These are phyloP conservation scores for Aspergillus haitiensis DNA, from an alignment of 495 filamentous ascomycete species.

Conservation along the genomic window DNA sequence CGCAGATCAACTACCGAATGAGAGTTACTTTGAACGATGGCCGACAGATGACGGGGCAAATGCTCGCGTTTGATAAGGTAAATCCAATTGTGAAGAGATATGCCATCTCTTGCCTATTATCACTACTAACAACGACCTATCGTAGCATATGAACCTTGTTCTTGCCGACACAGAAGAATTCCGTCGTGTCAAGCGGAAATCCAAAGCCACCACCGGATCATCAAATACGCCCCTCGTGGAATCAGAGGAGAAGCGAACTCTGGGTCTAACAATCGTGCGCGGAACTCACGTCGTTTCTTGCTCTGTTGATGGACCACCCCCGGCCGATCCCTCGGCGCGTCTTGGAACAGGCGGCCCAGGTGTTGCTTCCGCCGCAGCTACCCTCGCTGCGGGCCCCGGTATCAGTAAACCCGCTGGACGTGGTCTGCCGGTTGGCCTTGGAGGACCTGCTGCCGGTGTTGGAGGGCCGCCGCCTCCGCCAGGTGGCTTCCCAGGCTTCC, in stretches of 20 bases:
- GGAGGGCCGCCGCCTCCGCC: conserved; percentile 72
- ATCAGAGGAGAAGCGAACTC: conserved; percentile 92
- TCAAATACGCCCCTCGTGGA: conserved; percentile 64
- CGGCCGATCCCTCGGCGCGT: conserved; percentile 87
- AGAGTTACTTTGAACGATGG: conserved; percentile 92
- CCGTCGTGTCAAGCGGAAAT: conserved; percentile 88
- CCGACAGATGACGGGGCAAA: conserved; percentile 94
- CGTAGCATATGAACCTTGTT: conserved; percentile 97
- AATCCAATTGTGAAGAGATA: background rate
- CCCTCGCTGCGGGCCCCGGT: conserved; percentile 80
- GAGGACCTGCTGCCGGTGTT: conserved; percentile 87
- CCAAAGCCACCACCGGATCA: conserved; percentile 67
- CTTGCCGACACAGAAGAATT: conserved; percentile 99
- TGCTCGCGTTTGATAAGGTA: conserved; percentile 98
- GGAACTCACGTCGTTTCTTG: conserved; percentile 91
- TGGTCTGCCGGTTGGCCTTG: conserved; percentile 82
- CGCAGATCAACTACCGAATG: conserved; percentile 98
- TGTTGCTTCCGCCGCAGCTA: conserved; percentile 60
- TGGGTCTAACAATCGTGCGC: conserved; percentile 92
- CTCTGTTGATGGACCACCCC: conserved; percentile 95
- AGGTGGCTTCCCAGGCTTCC: conserved; percentile 56
- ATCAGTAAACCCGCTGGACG: conserved; percentile 90
- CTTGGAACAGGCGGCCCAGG: conserved; percentile 74
- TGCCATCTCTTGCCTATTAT: background rate
- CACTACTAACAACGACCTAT: conserved; percentile 25